Percentiles rank a stretch among this genome's conserved stretches.
phyloP scores from a whole-genome alignment of 768 basidiomycete genomes.

The Collybia sp. region DNA sequence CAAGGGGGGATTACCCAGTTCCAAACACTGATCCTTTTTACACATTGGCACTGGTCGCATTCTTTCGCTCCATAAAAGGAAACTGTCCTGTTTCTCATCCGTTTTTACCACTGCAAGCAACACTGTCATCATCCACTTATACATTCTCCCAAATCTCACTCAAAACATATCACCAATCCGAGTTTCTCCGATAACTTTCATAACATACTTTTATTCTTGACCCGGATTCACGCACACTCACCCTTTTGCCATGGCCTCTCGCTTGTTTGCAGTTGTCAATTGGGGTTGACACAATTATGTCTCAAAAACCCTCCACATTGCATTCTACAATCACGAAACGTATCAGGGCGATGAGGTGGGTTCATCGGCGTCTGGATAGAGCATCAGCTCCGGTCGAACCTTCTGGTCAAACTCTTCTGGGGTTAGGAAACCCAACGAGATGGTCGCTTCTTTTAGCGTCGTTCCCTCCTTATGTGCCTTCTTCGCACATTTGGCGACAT shows the following conservation, averaged over 20 bases:
- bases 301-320: background rate
- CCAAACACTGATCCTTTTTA: conserved; percentile 27
- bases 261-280: too few relatives aligned
- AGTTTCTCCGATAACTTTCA: conserved; percentile 18
- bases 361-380: conserved; percentile 48
- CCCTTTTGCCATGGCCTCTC: too few relatives aligned
- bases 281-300: background rate
- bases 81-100: conserved; percentile 12
- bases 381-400: conserved; percentile 90
- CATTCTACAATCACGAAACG: conserved; percentile 11
- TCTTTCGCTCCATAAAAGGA: conserved; percentile 20
- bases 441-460: conserved; percentile 93
- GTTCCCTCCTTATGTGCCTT: conserved; percentile 99
- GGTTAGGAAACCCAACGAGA: conserved; percentile 80
- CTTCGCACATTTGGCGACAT: conserved; percentile 98
- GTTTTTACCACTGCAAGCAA: conserved; percentile 2
- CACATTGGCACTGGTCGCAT: conserved; percentile 23
- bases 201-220: conserved; percentile 7
- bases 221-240: conserved; percentile 1
- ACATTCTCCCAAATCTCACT: conserved; percentile 5
- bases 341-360: conserved; percentile 5
- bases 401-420: conserved; percentile 92
- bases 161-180: conserved; percentile 8
- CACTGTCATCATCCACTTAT: background rate
- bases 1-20: conserved; percentile 19